Percentiles rank a stretch among this genome's conserved stretches.
These are phyloP conservation scores for Penicillium lagena DNA, from an alignment of 495 filamentous ascomycete genomes.

Conservation along the genomic window DNA sequence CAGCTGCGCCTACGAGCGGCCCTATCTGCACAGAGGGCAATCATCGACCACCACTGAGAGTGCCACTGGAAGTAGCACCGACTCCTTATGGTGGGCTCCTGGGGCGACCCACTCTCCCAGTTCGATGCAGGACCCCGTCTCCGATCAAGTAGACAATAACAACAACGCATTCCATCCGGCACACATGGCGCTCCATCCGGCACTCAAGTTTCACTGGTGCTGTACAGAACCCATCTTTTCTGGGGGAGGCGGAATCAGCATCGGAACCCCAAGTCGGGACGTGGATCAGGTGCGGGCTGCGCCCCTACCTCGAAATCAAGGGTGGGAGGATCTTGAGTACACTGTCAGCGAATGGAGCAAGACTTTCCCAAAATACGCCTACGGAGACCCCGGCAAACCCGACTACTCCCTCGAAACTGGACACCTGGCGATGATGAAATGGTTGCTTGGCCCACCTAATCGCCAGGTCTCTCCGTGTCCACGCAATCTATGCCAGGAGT, in stretches of 20 bases:
- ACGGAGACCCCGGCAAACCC: constrained; percentile 35
- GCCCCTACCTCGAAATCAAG: constrained; percentile 46
- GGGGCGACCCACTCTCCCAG: constrained; percentile 47
- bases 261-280: constrained; percentile 45
- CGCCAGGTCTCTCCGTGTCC: constrained; percentile 45
- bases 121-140: constrained; percentile 46
- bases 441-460: constrained; percentile 40
- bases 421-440: constrained; percentile 47
- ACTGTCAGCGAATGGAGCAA: constrained; percentile 39
- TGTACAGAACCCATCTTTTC: constrained; percentile 59
- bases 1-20: constrained; percentile 53
- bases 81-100: constrained; percentile 54
- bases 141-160: constrained; percentile 11
- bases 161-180: constrained; percentile 21
- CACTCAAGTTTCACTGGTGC: constrained; percentile 53
- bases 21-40: constrained; percentile 33
- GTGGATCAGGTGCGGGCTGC: constrained; percentile 51
- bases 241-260: constrained; percentile 55
- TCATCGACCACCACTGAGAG: constrained; percentile 8
- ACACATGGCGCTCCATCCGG: constrained; percentile 27
- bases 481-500: constrained; percentile 54
- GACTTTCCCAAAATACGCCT: constrained; percentile 37
- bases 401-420: constrained; percentile 37
- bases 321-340: constrained; percentile 51
- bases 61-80: constrained; percentile 1